Percentiles rank a stretch among this genome's conserved stretches.
These are phyloP conservation scores for Neoboletus subvelutipes DNA, from an alignment of 768 basidiomycete species.

Conservation along the genomic window DNA sequence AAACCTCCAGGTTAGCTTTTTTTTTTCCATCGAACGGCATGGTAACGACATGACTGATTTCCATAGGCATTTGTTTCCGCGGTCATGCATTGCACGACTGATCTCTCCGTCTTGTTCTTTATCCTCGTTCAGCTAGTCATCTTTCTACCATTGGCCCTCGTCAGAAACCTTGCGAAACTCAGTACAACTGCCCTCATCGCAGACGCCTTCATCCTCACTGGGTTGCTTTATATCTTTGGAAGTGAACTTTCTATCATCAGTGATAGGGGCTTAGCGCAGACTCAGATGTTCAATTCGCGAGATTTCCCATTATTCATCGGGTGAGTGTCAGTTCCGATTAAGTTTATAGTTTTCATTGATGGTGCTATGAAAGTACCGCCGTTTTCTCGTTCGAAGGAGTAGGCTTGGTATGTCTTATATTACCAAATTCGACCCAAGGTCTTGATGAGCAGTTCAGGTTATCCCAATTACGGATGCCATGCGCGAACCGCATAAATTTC, in stretches of 20 bases:
- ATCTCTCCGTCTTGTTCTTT: slow-evolving; percentile 71
- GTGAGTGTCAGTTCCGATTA: slow-evolving; percentile 40
- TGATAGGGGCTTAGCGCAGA: slow-evolving; percentile 68
- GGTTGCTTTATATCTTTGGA: slow-evolving; percentile 83
- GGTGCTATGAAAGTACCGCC: slow-evolving; percentile 63
- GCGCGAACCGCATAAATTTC: slow-evolving; percentile 94
- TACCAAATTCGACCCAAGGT: neutral
- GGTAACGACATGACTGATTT: slow-evolving; percentile 1
- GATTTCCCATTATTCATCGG: slow-evolving; percentile 93
- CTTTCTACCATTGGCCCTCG: slow-evolving; percentile 86
- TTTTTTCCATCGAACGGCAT: neutral
- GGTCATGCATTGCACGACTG: slow-evolving; percentile 69
- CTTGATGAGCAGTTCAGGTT: slow-evolving; percentile 44
- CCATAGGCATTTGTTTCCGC: slow-evolving; percentile 80
- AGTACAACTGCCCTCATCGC: slow-evolving; percentile 90
- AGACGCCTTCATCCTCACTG: slow-evolving; percentile 92
- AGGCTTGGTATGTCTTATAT: slow-evolving; percentile 61
- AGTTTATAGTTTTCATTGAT: slow-evolving; percentile 1
- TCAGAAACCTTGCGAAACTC: slow-evolving; percentile 93
- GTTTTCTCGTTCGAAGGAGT: slow-evolving; percentile 99
- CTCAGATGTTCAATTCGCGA: slow-evolving; percentile 83
- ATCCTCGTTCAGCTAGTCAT: slow-evolving; percentile 82
- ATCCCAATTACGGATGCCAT: slow-evolving; percentile 98
- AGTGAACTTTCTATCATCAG: slow-evolving; percentile 75
- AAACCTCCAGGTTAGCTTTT: slow-evolving; percentile 59